Evolutionary conservation across 805 yeast genomes (phyloP).

Genomic region (Saccharomyces cerevisiae): DNA sequence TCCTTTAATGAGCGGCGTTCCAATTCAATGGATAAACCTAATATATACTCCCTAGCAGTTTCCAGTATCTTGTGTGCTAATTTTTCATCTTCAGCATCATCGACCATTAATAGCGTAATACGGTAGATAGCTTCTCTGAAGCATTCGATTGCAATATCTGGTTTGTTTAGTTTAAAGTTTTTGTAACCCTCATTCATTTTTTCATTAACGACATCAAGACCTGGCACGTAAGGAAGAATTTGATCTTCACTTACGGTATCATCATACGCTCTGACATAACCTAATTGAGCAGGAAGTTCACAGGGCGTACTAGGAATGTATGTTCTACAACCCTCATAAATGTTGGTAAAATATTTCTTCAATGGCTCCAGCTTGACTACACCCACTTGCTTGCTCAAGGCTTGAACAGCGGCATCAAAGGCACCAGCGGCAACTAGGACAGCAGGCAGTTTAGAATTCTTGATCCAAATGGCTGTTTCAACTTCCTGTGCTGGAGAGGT

Average conservation of each 20-base stretch:
- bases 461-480: slow-evolving; percentile 74
- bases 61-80: slow-evolving; percentile 64
- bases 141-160: slow-evolving; percentile 67
- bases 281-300: slow-evolving; percentile 62
- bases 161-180: slow-evolving; percentile 72
- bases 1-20: slow-evolving; percentile 75
- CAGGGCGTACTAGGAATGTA: slow-evolving; percentile 60
- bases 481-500: slow-evolving; percentile 31
- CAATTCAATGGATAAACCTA: slow-evolving; percentile 87
- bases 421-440: slow-evolving; percentile 94
- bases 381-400: slow-evolving; percentile 84
- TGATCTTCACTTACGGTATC: slow-evolving; percentile 45
- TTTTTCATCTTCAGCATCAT: slow-evolving; percentile 63
- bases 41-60: slow-evolving; percentile 79
- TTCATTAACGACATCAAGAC: slow-evolving; percentile 55
- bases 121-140: slow-evolving; percentile 79
- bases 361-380: slow-evolving; percentile 81
- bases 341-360: slow-evolving; percentile 71
- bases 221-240: slow-evolving; percentile 65
- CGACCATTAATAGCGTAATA: slow-evolving; percentile 61
- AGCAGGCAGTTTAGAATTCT: slow-evolving; percentile 83
- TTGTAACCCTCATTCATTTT: slow-evolving; percentile 65
- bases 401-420: slow-evolving; percentile 90
- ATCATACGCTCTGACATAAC: slow-evolving; percentile 55
- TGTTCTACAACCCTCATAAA: slow-evolving; percentile 72